A percentile compares a stretch with the other conserved stretches of the same genome.
phyloP scores from a whole-genome alignment of 1,284 basidiomycete species.

The Papiliotrema flavescens region DNA sequence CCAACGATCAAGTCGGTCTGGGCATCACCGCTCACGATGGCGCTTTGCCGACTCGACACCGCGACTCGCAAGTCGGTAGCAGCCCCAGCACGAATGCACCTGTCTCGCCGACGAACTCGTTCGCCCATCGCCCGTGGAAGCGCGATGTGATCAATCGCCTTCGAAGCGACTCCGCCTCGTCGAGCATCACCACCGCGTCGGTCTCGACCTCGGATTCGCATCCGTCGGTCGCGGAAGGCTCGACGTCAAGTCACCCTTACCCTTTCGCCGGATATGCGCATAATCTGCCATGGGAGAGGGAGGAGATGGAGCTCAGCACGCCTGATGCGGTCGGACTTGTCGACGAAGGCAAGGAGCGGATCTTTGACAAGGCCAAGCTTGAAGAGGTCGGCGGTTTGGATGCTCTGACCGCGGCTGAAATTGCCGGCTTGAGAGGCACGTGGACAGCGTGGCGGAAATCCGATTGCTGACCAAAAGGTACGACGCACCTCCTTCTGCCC shows the following conservation, averaged over 20 bases:
- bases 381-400: slow-evolving; percentile 40
- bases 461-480: slow-evolving; percentile 55
- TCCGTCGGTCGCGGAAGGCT: slow-evolving; percentile 9
- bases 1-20: slow-evolving; percentile 23
- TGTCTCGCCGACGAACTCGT: slow-evolving; percentile 11
- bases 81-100: slow-evolving; percentile 11
- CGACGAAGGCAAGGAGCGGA: slow-evolving; percentile 41
- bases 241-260: slow-evolving; percentile 7
- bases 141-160: slow-evolving; percentile 27
- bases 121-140: slow-evolving; percentile 32
- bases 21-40: slow-evolving; percentile 20
- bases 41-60: slow-evolving; percentile 7
- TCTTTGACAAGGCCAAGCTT: slow-evolving; percentile 36
- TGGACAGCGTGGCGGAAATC: not conserved
- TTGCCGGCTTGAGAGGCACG: slow-evolving; percentile 33
- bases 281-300: slow-evolving; percentile 25
- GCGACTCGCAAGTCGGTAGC: slow-evolving; percentile 6
- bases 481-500: slow-evolving; percentile 81
- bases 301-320: slow-evolving; percentile 12
- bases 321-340: slow-evolving; percentile 40
- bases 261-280: slow-evolving; percentile 12
- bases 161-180: slow-evolving; percentile 36
- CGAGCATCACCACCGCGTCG: slow-evolving; percentile 26
- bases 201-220: slow-evolving; percentile 18
- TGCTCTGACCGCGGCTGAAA: slow-evolving; percentile 25